Evolutionary conservation across 768 basidiomycete species (phyloP).

Genomic region (Imleria badia): DNA sequence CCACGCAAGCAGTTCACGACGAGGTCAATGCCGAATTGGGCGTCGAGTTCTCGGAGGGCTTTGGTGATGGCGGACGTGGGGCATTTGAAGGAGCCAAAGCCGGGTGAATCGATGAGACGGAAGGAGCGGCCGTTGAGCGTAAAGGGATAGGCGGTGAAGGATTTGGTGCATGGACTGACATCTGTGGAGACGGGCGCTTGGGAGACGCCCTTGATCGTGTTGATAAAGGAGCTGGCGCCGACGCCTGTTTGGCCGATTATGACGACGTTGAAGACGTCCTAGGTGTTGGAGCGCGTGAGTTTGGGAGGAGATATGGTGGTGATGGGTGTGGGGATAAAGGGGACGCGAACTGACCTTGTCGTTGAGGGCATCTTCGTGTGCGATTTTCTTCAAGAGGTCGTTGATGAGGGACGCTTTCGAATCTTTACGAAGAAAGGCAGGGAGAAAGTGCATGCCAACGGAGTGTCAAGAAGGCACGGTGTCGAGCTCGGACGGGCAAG

Average conservation of each 20-base stretch:
- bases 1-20: slow-evolving; percentile 29
- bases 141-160: slow-evolving; percentile 25
- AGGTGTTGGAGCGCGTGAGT: neutral
- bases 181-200: slow-evolving; percentile 27
- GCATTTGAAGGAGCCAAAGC: slow-evolving; percentile 29
- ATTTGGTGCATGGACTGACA: slow-evolving; percentile 28
- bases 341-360: slow-evolving; percentile 21
- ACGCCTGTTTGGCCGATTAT: slow-evolving; percentile 33
- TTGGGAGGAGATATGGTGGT: neutral
- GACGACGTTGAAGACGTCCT: slow-evolving; percentile 32
- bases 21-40: slow-evolving; percentile 28
- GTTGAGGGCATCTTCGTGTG: slow-evolving; percentile 19
- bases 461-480: neutral
- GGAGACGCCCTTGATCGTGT: slow-evolving; percentile 31
- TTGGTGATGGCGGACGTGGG: slow-evolving; percentile 24
- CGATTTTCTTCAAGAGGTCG: slow-evolving; percentile 25
- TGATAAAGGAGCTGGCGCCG: slow-evolving; percentile 43
- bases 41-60: slow-evolving; percentile 28
- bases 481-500: neutral
- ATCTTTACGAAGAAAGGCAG: slow-evolving; percentile 28
- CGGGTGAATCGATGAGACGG: slow-evolving; percentile 31
- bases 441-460: slow-evolving; percentile 26
- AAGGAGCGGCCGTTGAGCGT: slow-evolving; percentile 28
- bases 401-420: slow-evolving; percentile 23
- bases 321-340: neutral